Evolutionary conservation across 495 filamentous ascomycete species (phyloP).

Genomic region (Podospora conica): DNA sequence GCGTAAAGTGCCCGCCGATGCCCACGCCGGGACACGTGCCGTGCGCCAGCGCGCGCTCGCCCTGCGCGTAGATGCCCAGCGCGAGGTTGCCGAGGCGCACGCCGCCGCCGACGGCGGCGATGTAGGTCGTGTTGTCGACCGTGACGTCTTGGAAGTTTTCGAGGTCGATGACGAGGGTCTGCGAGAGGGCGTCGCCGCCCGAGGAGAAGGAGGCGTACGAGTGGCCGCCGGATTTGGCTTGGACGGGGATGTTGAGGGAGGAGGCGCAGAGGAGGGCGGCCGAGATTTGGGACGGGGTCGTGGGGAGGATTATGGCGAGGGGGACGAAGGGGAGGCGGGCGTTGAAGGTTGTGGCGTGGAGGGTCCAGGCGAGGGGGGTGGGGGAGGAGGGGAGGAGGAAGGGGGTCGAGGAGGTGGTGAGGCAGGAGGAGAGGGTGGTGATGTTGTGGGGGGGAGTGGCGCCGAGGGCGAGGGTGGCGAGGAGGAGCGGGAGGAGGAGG

Average conservation of each 20-base stretch:
- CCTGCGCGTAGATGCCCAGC: constrained; percentile 42
- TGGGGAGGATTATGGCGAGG: constrained; percentile 50
- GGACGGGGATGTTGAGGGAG: constrained; percentile 45
- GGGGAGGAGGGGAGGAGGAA: constrained; percentile 13
- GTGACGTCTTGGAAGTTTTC: constrained; percentile 32
- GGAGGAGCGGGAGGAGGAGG: not conserved
- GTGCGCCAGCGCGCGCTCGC: constrained; percentile 54
- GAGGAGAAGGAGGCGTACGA: constrained; percentile 56
- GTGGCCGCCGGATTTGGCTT: constrained; percentile 62
- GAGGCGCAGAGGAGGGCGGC: constrained; percentile 46
- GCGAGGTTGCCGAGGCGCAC: constrained; percentile 56
- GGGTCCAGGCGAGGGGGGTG: constrained; percentile 20
- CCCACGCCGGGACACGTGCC: constrained; percentile 58
- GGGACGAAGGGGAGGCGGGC: constrained; percentile 50
- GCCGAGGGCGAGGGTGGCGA: not conserved
- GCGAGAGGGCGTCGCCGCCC: constrained; percentile 40
- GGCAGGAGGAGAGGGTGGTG: constrained; percentile 5
- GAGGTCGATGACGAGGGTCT: constrained; percentile 45
- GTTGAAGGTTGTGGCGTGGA: constrained; percentile 48
- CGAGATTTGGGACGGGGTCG: constrained; percentile 42
- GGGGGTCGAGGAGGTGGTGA: constrained; percentile 10
- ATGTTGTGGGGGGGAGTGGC: not conserved
- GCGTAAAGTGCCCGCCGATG: constrained; percentile 60
- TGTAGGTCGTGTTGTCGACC: constrained; percentile 31
- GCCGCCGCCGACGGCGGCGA: constrained; percentile 53